Conservation (phyloP, 2,329 filamentous ascomycete species). For the Trichoderma polysporum region DNA sequence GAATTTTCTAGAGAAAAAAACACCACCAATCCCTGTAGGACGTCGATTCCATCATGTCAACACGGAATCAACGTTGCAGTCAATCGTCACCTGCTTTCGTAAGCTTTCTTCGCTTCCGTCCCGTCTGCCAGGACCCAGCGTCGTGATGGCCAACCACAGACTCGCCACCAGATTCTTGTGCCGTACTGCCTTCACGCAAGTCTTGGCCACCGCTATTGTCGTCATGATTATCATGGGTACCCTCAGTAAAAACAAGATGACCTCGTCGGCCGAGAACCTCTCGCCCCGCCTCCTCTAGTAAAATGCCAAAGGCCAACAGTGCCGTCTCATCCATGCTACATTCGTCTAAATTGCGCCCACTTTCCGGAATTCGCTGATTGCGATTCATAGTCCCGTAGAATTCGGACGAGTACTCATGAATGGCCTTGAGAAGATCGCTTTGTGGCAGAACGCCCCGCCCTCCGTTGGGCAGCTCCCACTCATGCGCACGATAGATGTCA, state of each 20-base stretch:
- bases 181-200: background rate
- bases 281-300: slow-evolving; percentile 68
- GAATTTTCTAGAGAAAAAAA: background rate
- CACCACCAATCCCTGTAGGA: background rate
- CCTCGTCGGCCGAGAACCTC: slow-evolving; percentile 63
- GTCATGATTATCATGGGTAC: slow-evolving; percentile 2
- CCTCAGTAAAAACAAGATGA: slow-evolving; percentile 65
- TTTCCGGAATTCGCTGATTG: slow-evolving; percentile 19
- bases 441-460: slow-evolving; percentile 58
- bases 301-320: slow-evolving; percentile 69
- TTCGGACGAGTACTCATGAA: slow-evolving; percentile 67
- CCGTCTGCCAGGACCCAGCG: slow-evolving; percentile 24
- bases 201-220: background rate
- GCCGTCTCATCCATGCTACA: slow-evolving; percentile 76
- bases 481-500: slow-evolving; percentile 69
- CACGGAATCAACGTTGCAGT: background rate
- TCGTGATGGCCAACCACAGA: slow-evolving; percentile 29
- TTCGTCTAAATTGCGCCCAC: slow-evolving; percentile 44
- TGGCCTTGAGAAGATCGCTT: slow-evolving; percentile 65
- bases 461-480: slow-evolving; percentile 50
- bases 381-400: slow-evolving; percentile 56
- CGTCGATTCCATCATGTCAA: background rate
- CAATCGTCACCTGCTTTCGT: slow-evolving; percentile 18
- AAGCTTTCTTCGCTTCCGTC: slow-evolving; percentile 37
- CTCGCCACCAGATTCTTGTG: slow-evolving; percentile 4